Base-by-base conservation (phyloP, 73 alveolate species). In the Paramecium tetraurelia region DNA sequence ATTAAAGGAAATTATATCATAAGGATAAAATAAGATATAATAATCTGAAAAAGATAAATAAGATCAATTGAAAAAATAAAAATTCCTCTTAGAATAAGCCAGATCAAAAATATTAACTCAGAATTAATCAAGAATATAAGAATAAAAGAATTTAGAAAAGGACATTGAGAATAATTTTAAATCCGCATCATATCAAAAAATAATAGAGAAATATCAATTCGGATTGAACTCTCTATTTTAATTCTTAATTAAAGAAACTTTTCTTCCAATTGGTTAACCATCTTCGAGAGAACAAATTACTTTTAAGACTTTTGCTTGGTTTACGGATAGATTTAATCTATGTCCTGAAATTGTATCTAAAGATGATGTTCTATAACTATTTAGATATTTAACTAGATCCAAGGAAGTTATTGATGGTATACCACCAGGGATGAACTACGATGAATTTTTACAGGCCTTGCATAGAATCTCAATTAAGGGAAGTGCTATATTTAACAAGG, bases 21-120 rank as follows among this genome's bases (percentile, higher is more conserved):
- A 75, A 36, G 87, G 48, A 14, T 21, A 75, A 3, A 36, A 16
- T 2, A 36, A 75, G 35, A 14, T 12, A 40, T 9, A 75, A 33
- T 36, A 36, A 35, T 75, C 41, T 36, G 48, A 75, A n/a, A 21
- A 29, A 36, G 33, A 33, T 12, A 36, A 21, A 75, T 31, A 29
- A 40, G 59, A 36, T 36, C 9, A 75, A 40, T 4, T 75, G 36
- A 33, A 36, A 75, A 75, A 75, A 75, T 29, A 75, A 75, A 5
- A 75, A 75, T 16, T 4, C 1, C 16, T 75, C 7, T 14, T 75
- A 75, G 20, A 75, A 36, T n/a, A 75, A 40, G 87, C 87, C 14
- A 75, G 87, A 75, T 75, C 87, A 75, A 75, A 75, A 75, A 75
- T 75, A 75, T 75, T 36, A 75, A 75, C 87, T 16, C n/a, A 36